These are phyloP conservation scores for Apiospora aurea DNA, from an alignment of 2,329 filamentous ascomycete species.

Conservation along the genomic window DNA sequence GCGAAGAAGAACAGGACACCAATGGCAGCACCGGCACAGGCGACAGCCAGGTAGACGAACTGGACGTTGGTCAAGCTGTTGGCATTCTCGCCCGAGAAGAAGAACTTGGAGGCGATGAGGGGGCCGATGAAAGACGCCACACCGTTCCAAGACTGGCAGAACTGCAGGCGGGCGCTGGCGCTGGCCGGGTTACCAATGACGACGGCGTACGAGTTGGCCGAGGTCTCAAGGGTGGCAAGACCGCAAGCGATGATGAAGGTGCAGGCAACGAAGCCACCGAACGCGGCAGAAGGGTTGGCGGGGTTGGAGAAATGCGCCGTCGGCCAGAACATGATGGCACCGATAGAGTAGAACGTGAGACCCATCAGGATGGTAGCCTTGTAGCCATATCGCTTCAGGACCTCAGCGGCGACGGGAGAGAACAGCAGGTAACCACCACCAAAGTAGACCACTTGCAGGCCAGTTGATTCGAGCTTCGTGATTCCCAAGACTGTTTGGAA, in stretches of 20 bases:
- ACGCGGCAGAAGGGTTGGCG: conserved; percentile 64
- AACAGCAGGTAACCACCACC: conserved; percentile 49
- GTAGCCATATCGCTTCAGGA: conserved; percentile 52
- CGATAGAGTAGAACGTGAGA: conserved; percentile 56
- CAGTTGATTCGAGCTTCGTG: conserved; percentile 48
- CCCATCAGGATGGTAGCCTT: conserved; percentile 56
- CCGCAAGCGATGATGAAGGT: conserved; percentile 57
- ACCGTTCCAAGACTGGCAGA: conserved; percentile 61
- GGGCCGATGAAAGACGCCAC: conserved; percentile 62
- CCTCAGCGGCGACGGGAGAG: conserved; percentile 49
- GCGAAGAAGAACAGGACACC: conserved; percentile 61
- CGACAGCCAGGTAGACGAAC: conserved; percentile 64
- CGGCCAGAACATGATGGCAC: conserved; percentile 41
- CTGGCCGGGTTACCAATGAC: conserved; percentile 62
- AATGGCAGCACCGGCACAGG: conserved; percentile 58
- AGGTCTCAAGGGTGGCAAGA: conserved; percentile 56
- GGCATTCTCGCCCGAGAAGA: conserved; percentile 57
- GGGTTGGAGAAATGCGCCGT: conserved; percentile 34
- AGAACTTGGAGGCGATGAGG: conserved; percentile 60
- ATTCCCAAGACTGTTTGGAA: conserved; percentile 56
- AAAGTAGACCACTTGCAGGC: conserved; percentile 52
- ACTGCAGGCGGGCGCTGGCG: conserved; percentile 59
- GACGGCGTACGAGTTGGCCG: conserved; percentile 53
- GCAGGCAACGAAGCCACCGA: conserved; percentile 73
- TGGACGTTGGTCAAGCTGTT: conserved; percentile 58